Base-by-base conservation (phyloP, 2,329 filamentous ascomycete genomes). In the Seiridium cupressi region DNA sequence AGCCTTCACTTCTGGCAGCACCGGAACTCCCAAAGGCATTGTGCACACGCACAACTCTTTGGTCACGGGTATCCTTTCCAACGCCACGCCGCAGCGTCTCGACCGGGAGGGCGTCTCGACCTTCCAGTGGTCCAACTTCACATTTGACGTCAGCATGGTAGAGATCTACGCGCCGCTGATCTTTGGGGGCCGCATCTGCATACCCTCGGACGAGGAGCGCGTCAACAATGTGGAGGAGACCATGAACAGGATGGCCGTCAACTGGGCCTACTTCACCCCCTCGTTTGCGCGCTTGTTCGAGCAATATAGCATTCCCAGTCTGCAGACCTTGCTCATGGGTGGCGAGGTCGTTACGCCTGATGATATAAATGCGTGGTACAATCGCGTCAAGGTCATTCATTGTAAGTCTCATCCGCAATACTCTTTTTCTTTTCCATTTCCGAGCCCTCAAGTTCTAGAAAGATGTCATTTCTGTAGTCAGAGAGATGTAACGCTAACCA, bases 1-100 rank as follows among this genome's bases (percentile, higher is more conserved):
- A 63, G 79, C 81, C 67, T 84, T 83, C 64, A 83, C 81, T 18
- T 83, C 80, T 13, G 81, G 81, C 13, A 81, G 77, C n/a, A 83
- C 81, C 0, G 81, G 81, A 4, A 71, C 71, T 40, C 81, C 81
- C 3, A 84, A 84, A 69, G 81, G 81, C 42, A 78, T 83, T 11
- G 72, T 81, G 31, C 62, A 71, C 13, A 62, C 32, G 3, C 58
- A 60, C 44, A 7, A 55, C 8, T 53, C 49, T 18, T n/a, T 53
- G 11, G 49, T 53, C 35, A 53, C 49, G 35, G 49, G 49, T 13
- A 53, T 53, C 35, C 11, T 53, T 38, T 53, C 49, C 35, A 53
- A 53, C 18, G 49, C 49, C 49, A 53, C 49, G 5, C 49, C 49
- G 49, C 49, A 53, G 34, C 8, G 35, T 53, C 32, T 53, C 11